A percentile compares a stretch with the other conserved stretches of the same genome.
These are phyloP conservation scores for Barbarea vulgaris DNA, from an alignment of 345 rosid genomes.

Conservation along the genomic window DNA sequence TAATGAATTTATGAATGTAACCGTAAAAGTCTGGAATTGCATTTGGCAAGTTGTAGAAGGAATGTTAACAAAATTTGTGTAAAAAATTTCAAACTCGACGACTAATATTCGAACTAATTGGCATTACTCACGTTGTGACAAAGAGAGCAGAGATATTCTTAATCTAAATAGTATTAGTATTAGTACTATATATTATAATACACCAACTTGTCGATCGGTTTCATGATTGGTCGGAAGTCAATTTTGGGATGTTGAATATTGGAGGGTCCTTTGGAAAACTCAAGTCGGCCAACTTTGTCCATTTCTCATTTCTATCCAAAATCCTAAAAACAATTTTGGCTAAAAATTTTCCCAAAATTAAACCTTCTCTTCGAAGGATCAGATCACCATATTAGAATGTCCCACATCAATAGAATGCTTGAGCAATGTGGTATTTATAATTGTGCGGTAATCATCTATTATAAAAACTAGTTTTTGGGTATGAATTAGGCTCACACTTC, in stretches of 20 bases:
- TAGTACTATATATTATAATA: too few species aligned
- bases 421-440: too few species aligned
- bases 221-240: conserved; percentile 21
- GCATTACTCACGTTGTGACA: not conserved
- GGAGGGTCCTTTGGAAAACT: not conserved
- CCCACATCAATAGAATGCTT: too few species aligned
- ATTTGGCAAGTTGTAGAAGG: not conserved
- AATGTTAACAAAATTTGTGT: not conserved
- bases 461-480: too few species aligned
- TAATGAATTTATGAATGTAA: too few species aligned
- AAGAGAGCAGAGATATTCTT: not conserved
- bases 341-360: not conserved
- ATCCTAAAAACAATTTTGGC: not conserved
- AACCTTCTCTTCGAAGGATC: not conserved
- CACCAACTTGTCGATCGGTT: conserved; percentile 21
- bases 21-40: not conserved
- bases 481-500: too few species aligned
- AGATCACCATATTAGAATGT: too few species aligned
- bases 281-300: conserved; percentile 25
- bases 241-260: conserved; percentile 27
- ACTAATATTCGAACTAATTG: not conserved
- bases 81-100: not conserved
- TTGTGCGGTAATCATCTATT: too few species aligned
- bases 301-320: not conserved
- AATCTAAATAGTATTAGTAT: conserved; percentile 4